phyloP scores from a whole-genome alignment of 2,329 filamentous ascomycete genomes.

The Metarhizium humberi region DNA sequence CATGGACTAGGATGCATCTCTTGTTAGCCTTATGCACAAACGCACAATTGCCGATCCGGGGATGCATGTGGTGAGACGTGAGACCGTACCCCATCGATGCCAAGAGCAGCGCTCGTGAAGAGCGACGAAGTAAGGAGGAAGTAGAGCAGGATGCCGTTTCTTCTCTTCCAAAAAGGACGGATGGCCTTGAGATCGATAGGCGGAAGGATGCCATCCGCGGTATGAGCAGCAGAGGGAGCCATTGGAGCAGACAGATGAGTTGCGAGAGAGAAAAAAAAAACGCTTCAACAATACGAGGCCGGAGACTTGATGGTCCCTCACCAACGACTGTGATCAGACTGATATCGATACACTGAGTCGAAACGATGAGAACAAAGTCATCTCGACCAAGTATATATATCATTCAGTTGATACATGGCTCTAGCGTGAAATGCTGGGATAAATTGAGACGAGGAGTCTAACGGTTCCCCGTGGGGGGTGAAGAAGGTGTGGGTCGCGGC shows the following conservation, averaged over 20 bases:
- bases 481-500: neutral
- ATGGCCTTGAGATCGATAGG: constrained; percentile 21
- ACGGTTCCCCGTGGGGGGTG: neutral
- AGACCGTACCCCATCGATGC: constrained; percentile 26
- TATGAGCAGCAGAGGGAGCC: constrained; percentile 23
- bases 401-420: neutral
- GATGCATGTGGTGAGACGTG: neutral
- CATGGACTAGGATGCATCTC: constrained; percentile 18
- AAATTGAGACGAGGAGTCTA: neutral
- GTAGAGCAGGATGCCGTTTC: constrained; percentile 32
- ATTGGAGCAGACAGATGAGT: constrained; percentile 9
- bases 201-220: constrained; percentile 19
- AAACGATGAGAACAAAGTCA: neutral
- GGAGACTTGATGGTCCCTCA: neutral
- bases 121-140: constrained; percentile 33
- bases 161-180: constrained; percentile 25
- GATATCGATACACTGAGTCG: neutral
- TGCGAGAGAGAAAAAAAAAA: neutral
- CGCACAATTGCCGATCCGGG: neutral
- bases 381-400: neutral
- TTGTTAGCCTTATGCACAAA: neutral
- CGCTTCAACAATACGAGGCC: neutral
- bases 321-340: neutral
- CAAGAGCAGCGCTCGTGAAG: constrained; percentile 29
- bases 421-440: neutral